These are phyloP conservation scores for Colletotrichum noveboracense DNA, from an alignment of 2,329 filamentous ascomycete genomes.

Conservation along the genomic window DNA sequence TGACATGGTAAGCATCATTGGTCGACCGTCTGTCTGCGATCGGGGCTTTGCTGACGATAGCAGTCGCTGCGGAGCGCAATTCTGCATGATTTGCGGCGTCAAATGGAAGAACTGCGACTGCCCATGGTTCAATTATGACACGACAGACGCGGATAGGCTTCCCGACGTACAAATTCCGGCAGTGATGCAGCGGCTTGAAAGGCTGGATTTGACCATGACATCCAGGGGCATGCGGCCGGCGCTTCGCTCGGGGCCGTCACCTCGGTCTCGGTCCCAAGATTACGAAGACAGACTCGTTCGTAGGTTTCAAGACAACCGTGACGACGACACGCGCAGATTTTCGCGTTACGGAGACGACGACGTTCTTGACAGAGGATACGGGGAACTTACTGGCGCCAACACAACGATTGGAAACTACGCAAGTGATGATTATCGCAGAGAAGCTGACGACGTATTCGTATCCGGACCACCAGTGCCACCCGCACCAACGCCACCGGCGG, in stretches of 20 bases:
- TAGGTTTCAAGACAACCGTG: conserved; percentile 51
- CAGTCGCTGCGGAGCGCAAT: conserved; percentile 80
- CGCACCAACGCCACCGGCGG: conserved; percentile 31
- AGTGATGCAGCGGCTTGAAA: conserved; percentile 29
- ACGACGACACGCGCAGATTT: conserved; percentile 46
- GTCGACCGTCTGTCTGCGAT: not conserved
- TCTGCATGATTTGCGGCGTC: conserved; percentile 83
- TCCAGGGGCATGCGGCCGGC: conserved; percentile 20
- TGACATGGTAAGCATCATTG: conserved; percentile 74
- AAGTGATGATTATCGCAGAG: conserved; percentile 62
- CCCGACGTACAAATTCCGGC: conserved; percentile 57
- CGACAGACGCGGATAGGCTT: conserved; percentile 57
- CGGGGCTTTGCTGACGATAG: conserved; percentile 15
- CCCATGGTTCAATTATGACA: conserved; percentile 75
- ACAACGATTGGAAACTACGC: conserved; percentile 63
- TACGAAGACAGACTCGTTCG: conserved; percentile 53
- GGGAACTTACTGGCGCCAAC: conserved; percentile 48
- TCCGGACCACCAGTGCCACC: conserved; percentile 31
- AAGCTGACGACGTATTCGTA: conserved; percentile 35
- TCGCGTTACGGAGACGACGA: conserved; percentile 39
- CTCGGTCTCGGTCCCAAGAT: conserved; percentile 28
- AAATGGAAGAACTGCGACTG: conserved; percentile 88
- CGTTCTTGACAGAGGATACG: conserved; percentile 37
- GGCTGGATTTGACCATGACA: not conserved
- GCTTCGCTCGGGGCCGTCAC: conserved; percentile 9